These are phyloP conservation scores for Arachnomyces sp. DNA, from an alignment of 2,329 filamentous ascomycete species.

Conservation along the genomic window DNA sequence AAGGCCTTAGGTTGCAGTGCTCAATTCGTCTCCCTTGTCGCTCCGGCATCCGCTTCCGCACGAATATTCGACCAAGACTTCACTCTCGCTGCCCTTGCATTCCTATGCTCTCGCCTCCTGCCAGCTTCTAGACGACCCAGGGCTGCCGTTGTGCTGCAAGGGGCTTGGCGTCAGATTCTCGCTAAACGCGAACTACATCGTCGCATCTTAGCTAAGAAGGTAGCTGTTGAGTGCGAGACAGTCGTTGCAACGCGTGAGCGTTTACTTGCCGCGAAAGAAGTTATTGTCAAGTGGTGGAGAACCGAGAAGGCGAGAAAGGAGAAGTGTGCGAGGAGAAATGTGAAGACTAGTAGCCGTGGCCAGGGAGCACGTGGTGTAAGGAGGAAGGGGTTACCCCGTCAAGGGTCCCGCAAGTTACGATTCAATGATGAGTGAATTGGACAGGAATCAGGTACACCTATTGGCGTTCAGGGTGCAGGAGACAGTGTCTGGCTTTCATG, in stretches of 20 bases:
- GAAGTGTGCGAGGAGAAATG: slow-evolving; percentile 1
- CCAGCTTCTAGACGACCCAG: slow-evolving; percentile 41
- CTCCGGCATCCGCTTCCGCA: slow-evolving; percentile 16
- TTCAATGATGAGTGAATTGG: too few species aligned
- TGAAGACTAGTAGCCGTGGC: neutral
- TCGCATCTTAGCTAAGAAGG: slow-evolving; percentile 16
- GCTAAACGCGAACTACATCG: slow-evolving; percentile 13
- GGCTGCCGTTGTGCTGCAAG: slow-evolving; percentile 47
- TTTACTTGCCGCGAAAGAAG: slow-evolving; percentile 31
- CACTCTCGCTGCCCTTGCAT: slow-evolving; percentile 49
- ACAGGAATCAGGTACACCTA: too few species aligned
- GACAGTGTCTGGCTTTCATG: too few species aligned
- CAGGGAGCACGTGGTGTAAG: too few species aligned
- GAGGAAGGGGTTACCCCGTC: too few species aligned
- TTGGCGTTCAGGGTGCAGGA: too few species aligned
- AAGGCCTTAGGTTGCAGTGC: slow-evolving; percentile 33
- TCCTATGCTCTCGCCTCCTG: slow-evolving; percentile 52
- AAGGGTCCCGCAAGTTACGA: too few species aligned
- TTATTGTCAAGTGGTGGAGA: slow-evolving; percentile 30
- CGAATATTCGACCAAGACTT: slow-evolving; percentile 47
- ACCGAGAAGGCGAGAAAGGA: slow-evolving; percentile 14
- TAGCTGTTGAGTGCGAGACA: slow-evolving; percentile 34
- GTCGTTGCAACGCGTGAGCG: slow-evolving; percentile 39
- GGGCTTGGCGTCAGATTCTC: slow-evolving; percentile 37
- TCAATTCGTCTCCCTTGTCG: slow-evolving; percentile 38